Evolutionary conservation across 169 alveolate genomes (phyloP).

Genomic region (Plasmodium vivax): DNA sequence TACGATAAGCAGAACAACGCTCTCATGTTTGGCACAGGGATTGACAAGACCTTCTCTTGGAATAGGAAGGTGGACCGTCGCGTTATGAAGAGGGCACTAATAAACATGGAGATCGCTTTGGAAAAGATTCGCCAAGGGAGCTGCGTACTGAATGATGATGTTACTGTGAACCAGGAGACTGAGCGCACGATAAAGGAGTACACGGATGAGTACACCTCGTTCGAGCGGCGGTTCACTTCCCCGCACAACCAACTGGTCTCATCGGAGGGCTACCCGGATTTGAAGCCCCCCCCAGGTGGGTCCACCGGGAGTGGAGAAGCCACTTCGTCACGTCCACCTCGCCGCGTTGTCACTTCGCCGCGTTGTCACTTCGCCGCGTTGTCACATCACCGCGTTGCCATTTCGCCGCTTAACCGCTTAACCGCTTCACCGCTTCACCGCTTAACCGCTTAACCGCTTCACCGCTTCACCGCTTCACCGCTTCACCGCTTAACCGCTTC

Average conservation of each 20-base stretch:
- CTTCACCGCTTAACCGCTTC: no score
- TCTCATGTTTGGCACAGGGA: constrained; percentile 75
- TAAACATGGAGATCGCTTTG: constrained; percentile 78
- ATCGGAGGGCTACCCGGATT: constrained; percentile 37
- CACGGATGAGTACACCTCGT: constrained; percentile 32
- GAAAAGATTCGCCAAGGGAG: constrained; percentile 76
- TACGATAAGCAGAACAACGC: constrained; percentile 77
- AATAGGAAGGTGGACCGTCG: constrained; percentile 23
- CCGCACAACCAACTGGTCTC: constrained; percentile 9
- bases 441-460: no score
- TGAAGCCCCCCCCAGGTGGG: constrained; percentile 62
- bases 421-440: no score
- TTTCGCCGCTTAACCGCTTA: not conserved
- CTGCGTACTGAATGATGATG: constrained; percentile 25
- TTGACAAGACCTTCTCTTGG: constrained; percentile 78
- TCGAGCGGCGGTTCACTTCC: constrained; percentile 37
- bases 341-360: not conserved
- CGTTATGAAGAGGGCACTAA: constrained; percentile 70
- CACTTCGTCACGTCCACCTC: no score
- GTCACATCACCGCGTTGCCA: not conserved
- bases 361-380: not conserved
- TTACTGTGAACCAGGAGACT: constrained; percentile 25
- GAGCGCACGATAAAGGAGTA: constrained; percentile 43
- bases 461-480: no score
- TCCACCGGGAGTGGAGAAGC: not conserved